Percentiles rank a stretch among this genome's conserved stretches.
Conservation (phyloP, 2,329 filamentous ascomycete genomes). For the Mycosphaerella arachidis region DNA sequence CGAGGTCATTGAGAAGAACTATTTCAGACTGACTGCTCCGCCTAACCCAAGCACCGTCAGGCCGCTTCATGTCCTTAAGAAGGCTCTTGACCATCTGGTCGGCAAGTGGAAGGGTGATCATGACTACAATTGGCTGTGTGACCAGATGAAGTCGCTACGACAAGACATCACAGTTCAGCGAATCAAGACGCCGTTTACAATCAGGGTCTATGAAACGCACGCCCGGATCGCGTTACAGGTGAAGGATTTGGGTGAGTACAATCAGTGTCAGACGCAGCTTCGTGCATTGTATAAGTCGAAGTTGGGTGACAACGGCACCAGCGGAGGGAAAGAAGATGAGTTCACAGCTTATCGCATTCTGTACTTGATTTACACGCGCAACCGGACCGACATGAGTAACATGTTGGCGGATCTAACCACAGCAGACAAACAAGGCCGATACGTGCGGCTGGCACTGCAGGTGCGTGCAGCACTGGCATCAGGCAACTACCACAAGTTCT, state of each 20-base stretch:
- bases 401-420: constrained; percentile 96
- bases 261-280: constrained; percentile 98
- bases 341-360: constrained; percentile 99
- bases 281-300: constrained; percentile 84
- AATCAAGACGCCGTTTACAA: constrained; percentile 94
- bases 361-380: constrained; percentile 98
- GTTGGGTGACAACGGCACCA: constrained; percentile 65
- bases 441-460: constrained; percentile 85
- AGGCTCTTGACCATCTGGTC: constrained; percentile 83
- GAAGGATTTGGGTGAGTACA: constrained; percentile 99
- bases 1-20: constrained; percentile 82
- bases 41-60: constrained; percentile 86
- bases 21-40: constrained; percentile 85
- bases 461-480: constrained; percentile 87
- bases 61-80: constrained; percentile 71
- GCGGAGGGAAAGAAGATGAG: constrained; percentile 81
- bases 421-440: constrained; percentile 82
- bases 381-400: constrained; percentile 96
- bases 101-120: constrained; percentile 90
- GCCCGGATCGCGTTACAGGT: constrained; percentile 96
- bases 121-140: constrained; percentile 97
- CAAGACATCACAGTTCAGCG: constrained; percentile 98
- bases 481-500: constrained; percentile 97
- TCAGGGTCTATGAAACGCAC: constrained; percentile 94
- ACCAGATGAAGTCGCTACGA: constrained; percentile 97